A percentile compares a stretch with the other conserved stretches of the same genome.
phyloP scores from a whole-genome alignment of 805 yeast genomes.

The Kuraishia molischiana region DNA sequence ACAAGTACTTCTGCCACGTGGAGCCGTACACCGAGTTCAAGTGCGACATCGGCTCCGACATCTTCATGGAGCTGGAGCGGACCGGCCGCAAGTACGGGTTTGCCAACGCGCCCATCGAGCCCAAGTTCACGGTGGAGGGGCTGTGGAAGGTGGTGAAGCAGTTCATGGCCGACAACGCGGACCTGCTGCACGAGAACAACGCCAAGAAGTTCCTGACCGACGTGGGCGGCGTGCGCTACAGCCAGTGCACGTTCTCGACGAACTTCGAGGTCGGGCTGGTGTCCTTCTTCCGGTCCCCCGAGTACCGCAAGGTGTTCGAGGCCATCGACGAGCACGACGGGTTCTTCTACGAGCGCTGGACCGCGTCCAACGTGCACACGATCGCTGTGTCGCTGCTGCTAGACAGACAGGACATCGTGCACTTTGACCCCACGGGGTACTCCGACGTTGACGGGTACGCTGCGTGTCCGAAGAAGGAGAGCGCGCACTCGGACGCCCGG shows the following conservation, averaged over 20 bases:
- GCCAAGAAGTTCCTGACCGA: constrained; percentile 32
- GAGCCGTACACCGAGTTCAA: constrained; percentile 44
- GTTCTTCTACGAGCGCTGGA: constrained; percentile 51
- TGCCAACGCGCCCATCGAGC: constrained; percentile 13
- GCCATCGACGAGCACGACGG: constrained; percentile 39
- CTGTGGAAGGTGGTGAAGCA: constrained; percentile 33
- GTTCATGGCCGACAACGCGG: constrained; percentile 32
- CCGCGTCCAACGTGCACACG: constrained; percentile 39
- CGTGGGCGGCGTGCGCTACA: constrained; percentile 22
- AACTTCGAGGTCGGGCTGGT: constrained; percentile 48
- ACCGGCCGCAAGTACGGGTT: constrained; percentile 38
- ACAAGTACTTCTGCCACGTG: constrained; percentile 48
- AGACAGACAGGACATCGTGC: constrained; percentile 37
- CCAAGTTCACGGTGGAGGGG: constrained; percentile 7
- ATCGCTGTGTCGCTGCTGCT: constrained; percentile 26
- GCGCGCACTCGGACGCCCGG: constrained; percentile 6
- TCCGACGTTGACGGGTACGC: constrained; percentile 7
- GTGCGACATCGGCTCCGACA: constrained; percentile 47
- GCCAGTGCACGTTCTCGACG: constrained; percentile 50
- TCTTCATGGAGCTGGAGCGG: constrained; percentile 30
- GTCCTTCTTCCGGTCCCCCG: constrained; percentile 36
- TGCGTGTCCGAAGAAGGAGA: constrained; percentile 11
- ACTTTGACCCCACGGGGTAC: constrained; percentile 31
- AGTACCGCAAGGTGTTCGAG: constrained; percentile 34
- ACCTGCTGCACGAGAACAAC: constrained; percentile 29